Conservation (phyloP, 2,329 filamentous ascomycete species). For the Chrysoporthe deuterocubensis region DNA sequence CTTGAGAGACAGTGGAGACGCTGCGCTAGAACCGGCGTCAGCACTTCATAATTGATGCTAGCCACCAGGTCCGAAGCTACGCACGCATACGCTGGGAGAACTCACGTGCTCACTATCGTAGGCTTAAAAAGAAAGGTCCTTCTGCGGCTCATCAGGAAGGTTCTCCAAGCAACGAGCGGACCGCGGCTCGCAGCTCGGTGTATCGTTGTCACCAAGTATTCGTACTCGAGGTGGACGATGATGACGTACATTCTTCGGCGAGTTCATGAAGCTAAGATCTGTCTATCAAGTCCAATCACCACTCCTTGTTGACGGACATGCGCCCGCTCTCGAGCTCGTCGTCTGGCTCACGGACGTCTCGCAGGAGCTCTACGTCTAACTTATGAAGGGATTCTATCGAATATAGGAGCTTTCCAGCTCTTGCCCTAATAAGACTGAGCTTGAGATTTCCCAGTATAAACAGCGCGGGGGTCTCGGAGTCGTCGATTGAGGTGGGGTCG, state of each 20-base stretch:
- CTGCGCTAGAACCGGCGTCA: too few species aligned
- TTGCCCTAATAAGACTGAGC: constrained; percentile 56
- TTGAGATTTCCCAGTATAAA: constrained; percentile 53
- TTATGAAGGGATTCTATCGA: constrained; percentile 52
- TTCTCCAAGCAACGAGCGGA: constrained; percentile 47
- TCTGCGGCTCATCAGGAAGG: constrained; percentile 51
- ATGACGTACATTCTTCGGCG: constrained; percentile 48
- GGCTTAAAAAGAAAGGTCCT: too few species aligned
- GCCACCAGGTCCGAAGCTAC: too few species aligned
- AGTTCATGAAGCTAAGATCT: constrained; percentile 26
- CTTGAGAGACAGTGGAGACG: too few species aligned
- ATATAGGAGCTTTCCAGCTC: constrained; percentile 52
- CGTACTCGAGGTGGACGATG: constrained; percentile 57
- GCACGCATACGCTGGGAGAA: too few species aligned
- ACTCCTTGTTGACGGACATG: constrained; percentile 48
- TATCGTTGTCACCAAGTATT: constrained; percentile 58
- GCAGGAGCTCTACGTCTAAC: constrained; percentile 57
- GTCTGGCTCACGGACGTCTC: constrained; percentile 59
- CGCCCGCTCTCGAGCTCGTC: constrained; percentile 61
- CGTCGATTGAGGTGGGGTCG: constrained; percentile 18
- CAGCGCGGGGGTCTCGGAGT: constrained; percentile 30
- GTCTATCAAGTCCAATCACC: constrained; percentile 47
- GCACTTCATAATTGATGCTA: too few species aligned
- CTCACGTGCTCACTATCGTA: too few species aligned
- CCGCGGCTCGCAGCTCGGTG: constrained; percentile 54